These are phyloP conservation scores for Paramarasmius palmivorus DNA, from an alignment of 1,284 basidiomycete species.

Conservation along the genomic window DNA sequence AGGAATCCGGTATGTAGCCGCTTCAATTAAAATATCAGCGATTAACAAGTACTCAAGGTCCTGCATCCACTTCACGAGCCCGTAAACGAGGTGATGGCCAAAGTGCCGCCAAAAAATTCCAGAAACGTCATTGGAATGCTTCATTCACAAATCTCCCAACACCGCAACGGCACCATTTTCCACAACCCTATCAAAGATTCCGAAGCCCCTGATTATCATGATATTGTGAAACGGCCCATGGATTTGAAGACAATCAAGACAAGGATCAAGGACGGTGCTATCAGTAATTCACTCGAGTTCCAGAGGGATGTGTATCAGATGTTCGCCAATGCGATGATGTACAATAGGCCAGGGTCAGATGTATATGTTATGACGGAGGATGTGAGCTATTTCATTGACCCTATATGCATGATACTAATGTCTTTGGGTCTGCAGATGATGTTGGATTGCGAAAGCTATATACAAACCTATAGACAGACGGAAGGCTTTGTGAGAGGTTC, in stretches of 20 bases:
- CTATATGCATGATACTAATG: constrained; percentile 6
- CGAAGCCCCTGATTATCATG: constrained; percentile 88
- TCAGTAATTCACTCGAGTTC: constrained; percentile 81
- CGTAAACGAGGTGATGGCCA: constrained; percentile 38
- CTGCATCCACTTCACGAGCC: constrained; percentile 28
- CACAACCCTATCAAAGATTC: constrained; percentile 85
- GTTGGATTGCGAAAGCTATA: constrained; percentile 76
- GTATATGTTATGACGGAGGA: constrained; percentile 89
- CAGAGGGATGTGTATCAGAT: constrained; percentile 89
- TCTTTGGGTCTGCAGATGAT: constrained; percentile 66
- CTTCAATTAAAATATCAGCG: neutral
- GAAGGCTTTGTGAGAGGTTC: constrained; percentile 59
- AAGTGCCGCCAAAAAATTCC: constrained; percentile 69
- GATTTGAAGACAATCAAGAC: constrained; percentile 89
- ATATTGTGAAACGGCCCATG: constrained; percentile 90
- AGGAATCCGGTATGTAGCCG: constrained; percentile 49
- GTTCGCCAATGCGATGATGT: constrained; percentile 97
- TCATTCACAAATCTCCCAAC: constrained; percentile 79
- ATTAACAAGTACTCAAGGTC: constrained; percentile 22
- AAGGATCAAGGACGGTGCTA: constrained; percentile 79
- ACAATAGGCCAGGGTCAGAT: constrained; percentile 82
- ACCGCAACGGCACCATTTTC: constrained; percentile 87
- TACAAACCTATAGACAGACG: constrained; percentile 75
- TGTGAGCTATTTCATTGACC: constrained; percentile 41
- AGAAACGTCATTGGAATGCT: constrained; percentile 80